Percentiles rank a stretch among this genome's conserved stretches.
phyloP scores from a whole-genome alignment of 2,329 filamentous ascomycete species.

The Fusarium sp. region DNA sequence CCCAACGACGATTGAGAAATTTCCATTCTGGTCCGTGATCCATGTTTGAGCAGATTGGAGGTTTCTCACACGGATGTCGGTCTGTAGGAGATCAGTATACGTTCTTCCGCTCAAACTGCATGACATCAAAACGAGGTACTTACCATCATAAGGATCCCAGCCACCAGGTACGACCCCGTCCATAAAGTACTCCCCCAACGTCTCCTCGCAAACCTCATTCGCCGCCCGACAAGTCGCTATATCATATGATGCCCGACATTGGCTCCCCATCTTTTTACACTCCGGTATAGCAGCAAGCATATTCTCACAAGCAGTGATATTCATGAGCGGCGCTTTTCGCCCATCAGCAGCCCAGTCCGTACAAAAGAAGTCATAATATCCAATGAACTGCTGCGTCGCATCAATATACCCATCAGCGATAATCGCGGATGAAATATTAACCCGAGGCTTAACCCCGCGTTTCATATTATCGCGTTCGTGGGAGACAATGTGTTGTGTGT shows the following conservation, averaged over 20 bases:
- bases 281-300: conserved; percentile 32
- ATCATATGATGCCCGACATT: conserved; percentile 13
- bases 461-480: conserved; percentile 4
- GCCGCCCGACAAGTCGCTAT: conserved; percentile 13
- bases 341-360: conserved; percentile 25
- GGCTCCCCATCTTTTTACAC: conserved; percentile 8
- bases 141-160: conserved; percentile 34
- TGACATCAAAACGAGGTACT: neutral
- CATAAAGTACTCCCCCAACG: conserved; percentile 15
- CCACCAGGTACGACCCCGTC: conserved; percentile 11
- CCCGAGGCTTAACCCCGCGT: neutral
- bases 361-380: conserved; percentile 36
- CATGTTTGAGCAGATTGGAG: conserved; percentile 25
- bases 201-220: conserved; percentile 25
- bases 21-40: conserved; percentile 26
- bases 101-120: no score
- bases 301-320: neutral
- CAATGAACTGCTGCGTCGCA: conserved; percentile 17
- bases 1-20: conserved; percentile 24
- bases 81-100: neutral
- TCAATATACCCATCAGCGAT: conserved; percentile 38
- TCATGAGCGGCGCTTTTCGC: conserved; percentile 26
- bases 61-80: conserved; percentile 18
- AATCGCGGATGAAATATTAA: conserved; percentile 22
- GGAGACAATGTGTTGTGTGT: conserved; percentile 22